Base-by-base conservation (phyloP, 768 basidiomycete species). In the Serendipita vermifera region DNA sequence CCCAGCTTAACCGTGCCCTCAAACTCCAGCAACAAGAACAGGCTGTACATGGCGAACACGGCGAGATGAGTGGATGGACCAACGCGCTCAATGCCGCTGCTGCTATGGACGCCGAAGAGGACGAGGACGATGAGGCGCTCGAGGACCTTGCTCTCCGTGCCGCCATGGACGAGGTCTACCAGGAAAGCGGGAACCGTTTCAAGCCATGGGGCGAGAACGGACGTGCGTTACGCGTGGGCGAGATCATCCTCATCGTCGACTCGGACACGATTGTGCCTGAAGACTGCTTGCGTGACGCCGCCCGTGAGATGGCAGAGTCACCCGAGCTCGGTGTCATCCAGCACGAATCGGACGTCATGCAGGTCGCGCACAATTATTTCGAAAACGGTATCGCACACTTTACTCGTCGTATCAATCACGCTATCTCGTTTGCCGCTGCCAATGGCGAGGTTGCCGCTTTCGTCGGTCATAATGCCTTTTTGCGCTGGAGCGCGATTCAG, bases 201-300 rank as follows among this genome's bases (percentile, higher is more conserved):
- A 66, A 63, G 17, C 64, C 65, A 5, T 83, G 86, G 87, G 82
- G 85, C 0, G 65, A 62, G 66, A 69, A 89, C 43, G 87, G 79
- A 0, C 80, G 79, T 58, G 78, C 81, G 1, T 69, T 92, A 20
- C 78, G 91, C 27, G 72, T 93, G 17, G 87, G 86, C 6, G 85
- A 86, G 57, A 66, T 91, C 61, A 80, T 92, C 58, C 75, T 93
- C 48, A 75, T 91, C 57, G 80, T 91, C 60, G 85, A 93, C 66
- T 83, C 88, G 11, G 85, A 87, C 64, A 82, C 83, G 15, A 71
- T 85, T 59, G 81, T 85, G 17, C 87, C 88, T 3, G 85, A 85
- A 59, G 91, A 93, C 65, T 93, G 88, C 66, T 82, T 94, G 66
- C 77, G 87, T 56, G 89, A 92, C 70, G 90, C 90, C 0, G 89